Percentiles rank a stretch among this genome's conserved stretches.
phyloP scores from a whole-genome alignment of 441 rosid species.

The Populus trichocarpa region DNA sequence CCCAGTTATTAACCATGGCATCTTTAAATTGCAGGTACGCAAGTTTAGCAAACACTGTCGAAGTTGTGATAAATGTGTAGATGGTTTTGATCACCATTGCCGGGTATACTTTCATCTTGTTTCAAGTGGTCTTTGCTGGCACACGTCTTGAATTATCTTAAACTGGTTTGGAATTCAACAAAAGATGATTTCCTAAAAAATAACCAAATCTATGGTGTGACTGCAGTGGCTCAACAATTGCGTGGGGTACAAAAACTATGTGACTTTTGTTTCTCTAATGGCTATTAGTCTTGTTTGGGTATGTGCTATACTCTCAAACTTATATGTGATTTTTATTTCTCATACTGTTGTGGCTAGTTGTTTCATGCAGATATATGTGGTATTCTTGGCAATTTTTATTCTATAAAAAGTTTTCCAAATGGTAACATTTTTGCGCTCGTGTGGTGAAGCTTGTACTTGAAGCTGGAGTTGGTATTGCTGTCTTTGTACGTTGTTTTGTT shows the following conservation, averaged over 20 bases:
- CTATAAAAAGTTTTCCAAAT: not conserved
- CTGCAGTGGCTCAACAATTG: slow-evolving; percentile 96
- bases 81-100: slow-evolving; percentile 98
- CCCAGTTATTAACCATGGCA: slow-evolving; percentile 9
- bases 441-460: slow-evolving; percentile 68
- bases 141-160: slow-evolving; percentile 20
- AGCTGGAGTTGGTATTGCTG: slow-evolving; percentile 90
- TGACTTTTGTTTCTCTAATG: slow-evolving; percentile 89
- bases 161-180: slow-evolving; percentile 8
- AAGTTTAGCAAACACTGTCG: slow-evolving; percentile 93
- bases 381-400: not conserved
- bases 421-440: not conserved
- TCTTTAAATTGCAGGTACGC: slow-evolving; percentile 52
- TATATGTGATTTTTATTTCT: not conserved
- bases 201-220: slow-evolving; percentile 25
- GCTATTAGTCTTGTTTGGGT: slow-evolving; percentile 92
- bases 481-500: slow-evolving; percentile 82
- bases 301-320: slow-evolving; percentile 29
- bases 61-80: slow-evolving; percentile 38
- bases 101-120: slow-evolving; percentile 49
- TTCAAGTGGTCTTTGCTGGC: slow-evolving; percentile 14
- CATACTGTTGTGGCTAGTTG: not conserved
- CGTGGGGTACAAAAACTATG: slow-evolving; percentile 85
- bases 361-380: not conserved
- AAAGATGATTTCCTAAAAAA: slow-evolving; percentile 8